phyloP scores from a whole-genome alignment of 225 moss, liverwort and hornwort species.

The Takakia lepidozioides region DNA sequence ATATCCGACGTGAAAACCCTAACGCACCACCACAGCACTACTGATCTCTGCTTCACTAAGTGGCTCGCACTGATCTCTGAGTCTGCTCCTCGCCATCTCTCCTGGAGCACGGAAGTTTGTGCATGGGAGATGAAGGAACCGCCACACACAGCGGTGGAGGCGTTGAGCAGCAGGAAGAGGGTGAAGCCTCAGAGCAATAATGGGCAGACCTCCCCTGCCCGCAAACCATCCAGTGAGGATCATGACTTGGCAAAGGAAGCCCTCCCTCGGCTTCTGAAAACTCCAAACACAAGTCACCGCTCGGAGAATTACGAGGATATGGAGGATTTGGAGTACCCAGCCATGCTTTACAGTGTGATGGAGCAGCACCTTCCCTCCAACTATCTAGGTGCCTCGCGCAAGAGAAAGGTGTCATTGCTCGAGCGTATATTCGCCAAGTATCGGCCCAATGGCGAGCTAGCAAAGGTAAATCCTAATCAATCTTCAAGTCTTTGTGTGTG shows the following conservation, averaged over 20 bases:
- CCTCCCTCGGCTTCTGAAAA: constrained; percentile 57
- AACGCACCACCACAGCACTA: too few species aligned
- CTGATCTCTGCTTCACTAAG: too few species aligned
- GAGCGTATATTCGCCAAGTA: constrained; percentile 93
- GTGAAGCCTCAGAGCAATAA: constrained; percentile 47
- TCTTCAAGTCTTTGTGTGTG: background rate
- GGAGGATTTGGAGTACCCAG: constrained; percentile 93
- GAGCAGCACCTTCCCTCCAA: constrained; percentile 82
- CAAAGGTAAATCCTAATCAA: constrained; percentile 45
- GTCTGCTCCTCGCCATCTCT: too few species aligned
- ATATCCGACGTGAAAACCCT: too few species aligned
- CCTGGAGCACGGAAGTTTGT: too few species aligned
- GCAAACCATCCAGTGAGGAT: constrained; percentile 37
- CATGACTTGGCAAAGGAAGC: constrained; percentile 63
- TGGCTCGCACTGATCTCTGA: too few species aligned
- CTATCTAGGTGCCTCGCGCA: constrained; percentile 63
- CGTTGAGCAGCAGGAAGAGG: constrained; percentile 46
- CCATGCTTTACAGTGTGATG: constrained; percentile 83
- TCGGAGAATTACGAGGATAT: constrained; percentile 89
- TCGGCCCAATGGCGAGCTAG: constrained; percentile 88
- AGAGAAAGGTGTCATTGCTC: constrained; percentile 74
- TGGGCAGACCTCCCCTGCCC: constrained; percentile 31
- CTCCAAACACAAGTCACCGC: constrained; percentile 67
- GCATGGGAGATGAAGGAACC: constrained; percentile 61
- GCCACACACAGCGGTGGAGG: constrained; percentile 39